Percentiles rank a stretch among this genome's conserved stretches.
Evolutionary conservation across 805 yeast genomes (phyloP).

Genomic region (Ogataea glucozyma): DNA sequence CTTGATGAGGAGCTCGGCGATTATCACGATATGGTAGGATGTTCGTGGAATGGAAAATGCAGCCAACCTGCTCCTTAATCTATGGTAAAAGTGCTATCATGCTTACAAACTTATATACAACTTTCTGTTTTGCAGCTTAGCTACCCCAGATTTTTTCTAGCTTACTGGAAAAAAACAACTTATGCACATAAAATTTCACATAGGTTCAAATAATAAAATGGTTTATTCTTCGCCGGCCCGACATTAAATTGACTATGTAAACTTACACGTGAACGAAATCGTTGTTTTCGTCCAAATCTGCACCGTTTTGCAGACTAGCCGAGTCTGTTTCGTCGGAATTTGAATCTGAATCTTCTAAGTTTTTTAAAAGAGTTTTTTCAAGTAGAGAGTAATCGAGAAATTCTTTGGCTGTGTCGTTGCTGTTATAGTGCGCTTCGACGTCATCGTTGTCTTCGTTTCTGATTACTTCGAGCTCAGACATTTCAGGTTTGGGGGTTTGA

Average conservation of each 20-base stretch:
- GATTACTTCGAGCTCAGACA: too few relatives aligned
- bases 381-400: conserved; percentile 19
- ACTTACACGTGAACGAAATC: conserved; percentile 17
- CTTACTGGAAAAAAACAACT: background rate
- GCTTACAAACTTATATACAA: conserved; percentile 2
- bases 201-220: background rate
- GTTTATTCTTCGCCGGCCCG: too few relatives aligned
- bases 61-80: conserved; percentile 8
- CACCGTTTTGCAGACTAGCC: conserved; percentile 12
- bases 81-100: background rate
- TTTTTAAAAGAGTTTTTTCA: conserved; percentile 18
- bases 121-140: conserved; percentile 9
- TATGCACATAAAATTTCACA: background rate
- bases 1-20: conserved; percentile 25
- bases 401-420: conserved; percentile 20
- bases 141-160: conserved; percentile 5
- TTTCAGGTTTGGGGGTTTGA: conserved; percentile 4
- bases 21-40: conserved; percentile 17
- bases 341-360: conserved; percentile 14
- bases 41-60: conserved; percentile 16
- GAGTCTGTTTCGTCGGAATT: conserved; percentile 9
- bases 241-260: too few relatives aligned
- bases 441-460: conserved; percentile 36
- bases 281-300: conserved; percentile 20
- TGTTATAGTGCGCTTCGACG: conserved; percentile 27